A percentile compares a stretch with the other conserved stretches of the same genome.
Evolutionary conservation across 2,329 filamentous ascomycete genomes (phyloP).

Genomic region (Penicillium sp.): DNA sequence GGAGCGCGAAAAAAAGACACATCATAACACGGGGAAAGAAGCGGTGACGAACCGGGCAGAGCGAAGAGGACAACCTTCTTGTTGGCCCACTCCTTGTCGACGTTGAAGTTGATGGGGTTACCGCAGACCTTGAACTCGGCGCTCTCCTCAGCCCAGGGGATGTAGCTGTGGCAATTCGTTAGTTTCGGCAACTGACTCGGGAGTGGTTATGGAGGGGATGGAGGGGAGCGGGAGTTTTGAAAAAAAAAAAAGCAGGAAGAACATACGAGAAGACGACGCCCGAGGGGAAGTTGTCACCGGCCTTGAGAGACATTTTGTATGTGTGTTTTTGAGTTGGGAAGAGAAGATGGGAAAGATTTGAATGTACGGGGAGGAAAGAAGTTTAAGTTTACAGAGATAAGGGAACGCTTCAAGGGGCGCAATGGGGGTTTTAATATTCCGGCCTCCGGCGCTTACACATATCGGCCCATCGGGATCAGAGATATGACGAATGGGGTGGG

Average conservation of each 20-base stretch:
- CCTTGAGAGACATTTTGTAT: constrained; percentile 64
- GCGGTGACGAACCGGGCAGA: constrained; percentile 56
- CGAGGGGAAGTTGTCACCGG: constrained; percentile 79
- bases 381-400: not conserved
- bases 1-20: not conserved
- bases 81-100: constrained; percentile 70
- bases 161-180: constrained; percentile 56
- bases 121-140: constrained; percentile 73
- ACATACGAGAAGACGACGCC: constrained; percentile 74
- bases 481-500: constrained; percentile 20
- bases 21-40: not conserved
- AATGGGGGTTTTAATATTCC: constrained; percentile 23
- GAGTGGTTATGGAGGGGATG: not conserved
- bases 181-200: not conserved
- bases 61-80: constrained; percentile 72
- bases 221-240: not conserved
- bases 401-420: constrained; percentile 2
- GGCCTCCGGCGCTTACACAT: constrained; percentile 23
- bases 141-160: constrained; percentile 71
- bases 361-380: constrained; percentile 1
- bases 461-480: constrained; percentile 26
- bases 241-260: not conserved
- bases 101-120: constrained; percentile 73
- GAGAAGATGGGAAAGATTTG: constrained; percentile 1
- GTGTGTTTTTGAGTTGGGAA: constrained; percentile 8